These are phyloP conservation scores for Sugiyamaella lignohabitans DNA, from an alignment of 805 yeast genomes.

Conservation along the genomic window DNA sequence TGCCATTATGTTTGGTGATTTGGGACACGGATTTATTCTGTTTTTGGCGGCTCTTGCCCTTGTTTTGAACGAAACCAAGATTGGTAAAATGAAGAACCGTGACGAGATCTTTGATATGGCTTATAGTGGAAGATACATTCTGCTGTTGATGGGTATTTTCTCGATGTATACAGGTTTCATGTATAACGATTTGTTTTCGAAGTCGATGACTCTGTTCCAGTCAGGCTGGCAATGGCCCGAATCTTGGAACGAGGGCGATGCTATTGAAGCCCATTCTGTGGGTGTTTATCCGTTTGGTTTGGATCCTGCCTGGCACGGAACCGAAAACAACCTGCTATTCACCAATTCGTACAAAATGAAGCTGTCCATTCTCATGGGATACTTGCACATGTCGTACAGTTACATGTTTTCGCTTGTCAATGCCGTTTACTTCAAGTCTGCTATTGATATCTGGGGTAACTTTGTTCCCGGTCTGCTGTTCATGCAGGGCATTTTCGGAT, in stretches of 20 bases:
- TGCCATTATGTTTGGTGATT: constrained; percentile 98
- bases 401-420: constrained; percentile 79
- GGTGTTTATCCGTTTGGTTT: constrained; percentile 80
- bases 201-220: constrained; percentile 77
- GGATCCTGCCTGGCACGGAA: constrained; percentile 95
- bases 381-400: constrained; percentile 88
- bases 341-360: constrained; percentile 97
- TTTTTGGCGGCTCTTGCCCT: constrained; percentile 64
- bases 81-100: constrained; percentile 55
- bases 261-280: constrained; percentile 55
- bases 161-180: constrained; percentile 93
- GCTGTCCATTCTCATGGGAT: constrained; percentile 90
- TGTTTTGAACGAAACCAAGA: constrained; percentile 65
- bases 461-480: constrained; percentile 90
- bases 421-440: constrained; percentile 58
- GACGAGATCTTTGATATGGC: constrained; percentile 98
- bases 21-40: constrained; percentile 90
- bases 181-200: constrained; percentile 90
- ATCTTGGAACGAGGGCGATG: constrained; percentile 59
- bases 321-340: constrained; percentile 85
- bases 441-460: constrained; percentile 82
- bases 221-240: constrained; percentile 96
- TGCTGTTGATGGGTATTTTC: constrained; percentile 86
- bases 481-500: constrained; percentile 96
- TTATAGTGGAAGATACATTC: constrained; percentile 82